A percentile compares a stretch with the other conserved stretches of the same genome.
These are phyloP conservation scores for Copromyces sp. DNA, from an alignment of 495 filamentous ascomycete species.

Conservation along the genomic window DNA sequence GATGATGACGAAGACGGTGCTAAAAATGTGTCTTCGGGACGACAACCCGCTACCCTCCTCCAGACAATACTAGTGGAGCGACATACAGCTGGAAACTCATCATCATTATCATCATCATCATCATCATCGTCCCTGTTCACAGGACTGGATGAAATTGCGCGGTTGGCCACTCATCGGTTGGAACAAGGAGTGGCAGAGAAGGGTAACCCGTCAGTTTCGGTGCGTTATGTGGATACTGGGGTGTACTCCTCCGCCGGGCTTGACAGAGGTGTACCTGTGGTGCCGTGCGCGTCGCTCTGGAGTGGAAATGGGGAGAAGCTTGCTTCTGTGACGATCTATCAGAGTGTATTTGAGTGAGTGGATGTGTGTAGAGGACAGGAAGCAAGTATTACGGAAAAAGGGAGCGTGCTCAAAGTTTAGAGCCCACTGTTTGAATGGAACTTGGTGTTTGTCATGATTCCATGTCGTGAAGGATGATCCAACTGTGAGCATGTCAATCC, in stretches of 20 bases:
- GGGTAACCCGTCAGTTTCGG: background rate
- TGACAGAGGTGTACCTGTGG: constrained; percentile 5
- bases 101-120: background rate
- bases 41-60: constrained; percentile 1
- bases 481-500: no score
- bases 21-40: background rate
- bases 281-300: constrained; percentile 13
- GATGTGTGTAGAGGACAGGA: no score
- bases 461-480: no score
- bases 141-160: background rate
- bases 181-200: background rate
- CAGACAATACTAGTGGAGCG: constrained; percentile 16
- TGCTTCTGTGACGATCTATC: background rate
- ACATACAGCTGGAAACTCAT: background rate
- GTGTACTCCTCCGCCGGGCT: background rate
- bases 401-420: no score
- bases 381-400: no score
- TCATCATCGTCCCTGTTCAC: background rate
- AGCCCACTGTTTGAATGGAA: no score
- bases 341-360: background rate
- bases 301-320: background rate
- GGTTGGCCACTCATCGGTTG: background rate
- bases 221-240: background rate
- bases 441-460: no score
- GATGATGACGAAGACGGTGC: background rate